Evolutionary conservation across 495 filamentous ascomycete species (phyloP).

Genomic region (Xylaria telfairii): DNA sequence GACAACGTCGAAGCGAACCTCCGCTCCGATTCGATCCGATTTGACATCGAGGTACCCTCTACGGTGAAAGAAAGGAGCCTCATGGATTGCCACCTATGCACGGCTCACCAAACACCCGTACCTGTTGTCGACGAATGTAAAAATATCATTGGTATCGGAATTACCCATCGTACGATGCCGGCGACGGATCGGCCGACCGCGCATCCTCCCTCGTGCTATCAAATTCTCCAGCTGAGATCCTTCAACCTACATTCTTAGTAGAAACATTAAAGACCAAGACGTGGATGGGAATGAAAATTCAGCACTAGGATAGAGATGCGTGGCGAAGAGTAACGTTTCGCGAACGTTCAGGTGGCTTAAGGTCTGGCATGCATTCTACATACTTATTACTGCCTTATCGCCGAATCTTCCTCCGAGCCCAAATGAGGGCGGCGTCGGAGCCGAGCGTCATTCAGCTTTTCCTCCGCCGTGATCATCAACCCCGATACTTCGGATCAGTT

Average conservation of each 20-base stretch:
- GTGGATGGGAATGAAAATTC: background rate
- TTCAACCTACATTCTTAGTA: background rate
- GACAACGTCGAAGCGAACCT: background rate
- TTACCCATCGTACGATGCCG: background rate
- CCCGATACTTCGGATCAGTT: background rate
- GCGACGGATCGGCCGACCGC: background rate
- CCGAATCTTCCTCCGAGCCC: background rate
- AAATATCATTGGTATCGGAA: background rate
- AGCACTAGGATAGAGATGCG: background rate
- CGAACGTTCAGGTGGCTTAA: background rate
- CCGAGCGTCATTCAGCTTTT: background rate
- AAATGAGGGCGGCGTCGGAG: background rate
- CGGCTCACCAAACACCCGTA: background rate
- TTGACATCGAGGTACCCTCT: background rate
- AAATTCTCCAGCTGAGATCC: no score
- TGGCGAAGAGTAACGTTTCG: background rate
- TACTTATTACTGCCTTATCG: background rate
- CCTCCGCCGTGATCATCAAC: background rate
- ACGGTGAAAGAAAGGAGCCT: background rate
- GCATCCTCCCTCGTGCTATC: background rate
- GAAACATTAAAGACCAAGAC: background rate
- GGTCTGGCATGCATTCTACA: background rate
- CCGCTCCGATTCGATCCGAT: background rate
- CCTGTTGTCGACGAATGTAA: no score
- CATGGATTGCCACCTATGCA: background rate